Percentiles rank a stretch among this genome's conserved stretches.
These are phyloP conservation scores for Corylus americana DNA, from an alignment of 306 rosid species.

Conservation along the genomic window DNA sequence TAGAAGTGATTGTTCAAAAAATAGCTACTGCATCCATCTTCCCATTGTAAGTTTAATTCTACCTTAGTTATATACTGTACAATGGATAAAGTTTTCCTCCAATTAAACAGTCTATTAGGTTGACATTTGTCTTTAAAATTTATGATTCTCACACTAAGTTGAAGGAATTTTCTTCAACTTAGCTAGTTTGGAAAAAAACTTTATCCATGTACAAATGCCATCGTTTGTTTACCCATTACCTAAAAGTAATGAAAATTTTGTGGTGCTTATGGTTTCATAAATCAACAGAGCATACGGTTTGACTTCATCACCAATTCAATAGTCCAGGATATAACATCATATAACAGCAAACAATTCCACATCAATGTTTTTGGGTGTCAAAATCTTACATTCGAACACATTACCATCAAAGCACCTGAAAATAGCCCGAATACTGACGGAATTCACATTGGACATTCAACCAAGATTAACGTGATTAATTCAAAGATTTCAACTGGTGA, in stretches of 20 bases:
- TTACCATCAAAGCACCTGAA: constrained; percentile 33
- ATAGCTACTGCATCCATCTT: constrained; percentile 9
- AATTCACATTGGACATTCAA: constrained; percentile 49
- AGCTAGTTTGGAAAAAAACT: too few species aligned
- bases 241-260: background rate
- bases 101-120: too few species aligned
- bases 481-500: constrained; percentile 41
- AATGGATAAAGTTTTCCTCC: too few species aligned
- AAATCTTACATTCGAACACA: constrained; percentile 31
- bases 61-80: background rate
- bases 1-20: constrained; percentile 29
- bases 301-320: constrained; percentile 31
- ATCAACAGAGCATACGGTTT: constrained; percentile 39
- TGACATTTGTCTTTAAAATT: too few species aligned
- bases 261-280: background rate
- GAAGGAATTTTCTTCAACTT: too few species aligned
- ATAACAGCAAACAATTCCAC: constrained; percentile 49
- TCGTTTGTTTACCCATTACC: background rate
- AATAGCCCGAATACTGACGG: constrained; percentile 50
- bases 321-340: constrained; percentile 28
- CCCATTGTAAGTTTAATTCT: constrained; percentile 32
- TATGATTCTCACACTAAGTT: too few species aligned
- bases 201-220: too few species aligned
- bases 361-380: constrained; percentile 34
- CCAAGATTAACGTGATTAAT: constrained; percentile 30